These are phyloP conservation scores for Diaporthe australafricana DNA, from an alignment of 2,329 filamentous ascomycete genomes.

Conservation along the genomic window DNA sequence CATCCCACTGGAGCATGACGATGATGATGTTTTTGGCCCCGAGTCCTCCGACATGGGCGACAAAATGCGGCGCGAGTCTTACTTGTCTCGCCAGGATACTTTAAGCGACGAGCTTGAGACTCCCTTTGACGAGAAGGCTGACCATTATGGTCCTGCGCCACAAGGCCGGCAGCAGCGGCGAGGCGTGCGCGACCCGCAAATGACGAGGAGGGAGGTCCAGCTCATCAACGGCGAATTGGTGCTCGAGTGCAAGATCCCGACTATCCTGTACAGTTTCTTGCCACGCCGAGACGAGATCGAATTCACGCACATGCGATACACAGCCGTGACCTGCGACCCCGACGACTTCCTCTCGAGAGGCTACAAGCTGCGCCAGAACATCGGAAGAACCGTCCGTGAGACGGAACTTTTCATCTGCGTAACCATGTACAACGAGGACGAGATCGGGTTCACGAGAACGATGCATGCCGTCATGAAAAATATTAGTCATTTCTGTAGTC, in stretches of 20 bases:
- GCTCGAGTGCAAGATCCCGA: constrained; percentile 98
- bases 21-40: constrained; percentile 80
- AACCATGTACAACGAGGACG: constrained; percentile 99
- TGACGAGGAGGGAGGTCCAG: constrained; percentile 92
- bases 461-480: constrained; percentile 99
- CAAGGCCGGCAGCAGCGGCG: constrained; percentile 87
- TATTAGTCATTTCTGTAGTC: constrained; percentile 94
- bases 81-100: constrained; percentile 64
- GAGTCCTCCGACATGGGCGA: constrained; percentile 61
- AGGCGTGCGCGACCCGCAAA: constrained; percentile 87
- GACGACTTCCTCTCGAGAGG: constrained; percentile 91
- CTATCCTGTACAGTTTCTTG: constrained; percentile 96
- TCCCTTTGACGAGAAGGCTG: constrained; percentile 66
- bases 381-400: constrained; percentile 84
- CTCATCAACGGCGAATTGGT: constrained; percentile 98
- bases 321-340: constrained; percentile 96
- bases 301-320: constrained; percentile 99
- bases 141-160: constrained; percentile 90
- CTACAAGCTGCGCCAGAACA: constrained; percentile 93
- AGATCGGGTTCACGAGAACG: constrained; percentile 94
- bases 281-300: constrained; percentile 93
- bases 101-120: constrained; percentile 57
- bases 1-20: constrained; percentile 73
- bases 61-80: constrained; percentile 68
- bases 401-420: constrained; percentile 97